phyloP scores from a whole-genome alignment of 495 filamentous ascomycete genomes.

The Rostrohypoxylon terebratum region DNA sequence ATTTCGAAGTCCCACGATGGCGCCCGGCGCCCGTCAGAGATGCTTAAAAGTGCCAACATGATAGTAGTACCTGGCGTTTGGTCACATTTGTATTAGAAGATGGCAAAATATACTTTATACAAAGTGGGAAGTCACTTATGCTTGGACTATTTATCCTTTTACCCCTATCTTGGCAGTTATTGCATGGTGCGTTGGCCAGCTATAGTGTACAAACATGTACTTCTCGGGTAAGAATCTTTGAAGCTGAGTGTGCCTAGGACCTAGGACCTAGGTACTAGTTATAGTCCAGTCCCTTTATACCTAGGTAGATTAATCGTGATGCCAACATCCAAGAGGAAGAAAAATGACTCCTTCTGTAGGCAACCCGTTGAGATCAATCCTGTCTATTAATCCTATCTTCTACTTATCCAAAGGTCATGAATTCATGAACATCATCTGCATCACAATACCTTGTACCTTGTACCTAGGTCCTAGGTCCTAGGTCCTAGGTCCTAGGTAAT shows the following conservation, averaged over 20 bases:
- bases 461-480: too few relatives aligned
- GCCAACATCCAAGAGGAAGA: neutral
- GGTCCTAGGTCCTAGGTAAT: too few relatives aligned
- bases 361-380: neutral
- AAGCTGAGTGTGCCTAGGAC: too few relatives aligned
- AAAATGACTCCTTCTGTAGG: neutral
- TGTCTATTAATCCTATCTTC: neutral
- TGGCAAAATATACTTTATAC: neutral
- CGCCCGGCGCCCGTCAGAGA: too few relatives aligned
- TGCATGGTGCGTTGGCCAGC: neutral
- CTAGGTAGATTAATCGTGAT: neutral
- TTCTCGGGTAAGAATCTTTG: neutral
- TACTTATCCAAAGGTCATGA: constrained; percentile 20
- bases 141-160: neutral
- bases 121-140: neutral
- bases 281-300: neutral
- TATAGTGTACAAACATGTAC: neutral
- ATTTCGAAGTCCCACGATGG: too few relatives aligned
- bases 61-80: too few relatives aligned
- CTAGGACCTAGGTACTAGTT: neutral
- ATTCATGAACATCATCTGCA: neutral
- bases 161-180: neutral
- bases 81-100: too few relatives aligned
- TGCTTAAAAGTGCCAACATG: too few relatives aligned
- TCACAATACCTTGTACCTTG: constrained; percentile 4